Evolutionary conservation across 129 eudicot genomes (phyloP).

Genomic region (Helianthus tuberosus): DNA sequence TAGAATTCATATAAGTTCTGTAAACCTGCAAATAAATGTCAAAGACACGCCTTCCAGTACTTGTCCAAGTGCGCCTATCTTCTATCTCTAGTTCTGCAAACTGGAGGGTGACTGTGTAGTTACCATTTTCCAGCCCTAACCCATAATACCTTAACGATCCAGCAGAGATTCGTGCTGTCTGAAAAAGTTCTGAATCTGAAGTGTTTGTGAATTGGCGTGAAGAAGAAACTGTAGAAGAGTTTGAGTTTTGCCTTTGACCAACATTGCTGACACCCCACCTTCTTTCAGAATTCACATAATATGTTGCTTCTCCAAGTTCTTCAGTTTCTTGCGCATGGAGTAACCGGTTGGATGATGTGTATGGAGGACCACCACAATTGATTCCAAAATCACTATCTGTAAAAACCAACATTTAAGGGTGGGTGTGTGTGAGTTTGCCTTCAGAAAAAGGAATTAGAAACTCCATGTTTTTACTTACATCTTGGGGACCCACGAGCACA

Average conservation of each 20-base stretch:
- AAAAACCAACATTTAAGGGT: conserved; percentile 16
- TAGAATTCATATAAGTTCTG: too few relatives aligned
- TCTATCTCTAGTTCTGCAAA: conserved; percentile 64
- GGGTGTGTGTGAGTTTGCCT: not conserved
- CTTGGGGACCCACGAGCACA: conserved; percentile 64
- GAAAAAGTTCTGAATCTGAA: conserved; percentile 71
- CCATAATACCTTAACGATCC: conserved; percentile 90
- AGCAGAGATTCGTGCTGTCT: conserved; percentile 69
- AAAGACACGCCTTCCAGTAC: conserved; percentile 82
- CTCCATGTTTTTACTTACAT: conserved; percentile 48
- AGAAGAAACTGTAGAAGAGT: conserved; percentile 16
- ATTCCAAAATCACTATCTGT: conserved; percentile 74
- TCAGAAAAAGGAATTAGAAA: not conserved
- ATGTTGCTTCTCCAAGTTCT: conserved; percentile 64
- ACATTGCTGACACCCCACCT: conserved; percentile 95
- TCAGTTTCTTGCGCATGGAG: conserved; percentile 55
- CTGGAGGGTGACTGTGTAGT: conserved; percentile 63
- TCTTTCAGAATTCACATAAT: conserved; percentile 39
- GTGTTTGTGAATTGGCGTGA: conserved; percentile 53
- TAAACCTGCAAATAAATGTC: conserved; percentile 58
- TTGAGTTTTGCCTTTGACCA: conserved; percentile 43
- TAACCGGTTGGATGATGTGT: conserved; percentile 37
- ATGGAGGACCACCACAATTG: conserved; percentile 70
- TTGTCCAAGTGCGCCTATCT: conserved; percentile 51
- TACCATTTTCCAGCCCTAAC: conserved; percentile 80